A percentile compares a stretch with the other conserved stretches of the same genome.
Conservation (phyloP, 2,329 filamentous ascomycete genomes). For the Aspergillus proliferans region DNA sequence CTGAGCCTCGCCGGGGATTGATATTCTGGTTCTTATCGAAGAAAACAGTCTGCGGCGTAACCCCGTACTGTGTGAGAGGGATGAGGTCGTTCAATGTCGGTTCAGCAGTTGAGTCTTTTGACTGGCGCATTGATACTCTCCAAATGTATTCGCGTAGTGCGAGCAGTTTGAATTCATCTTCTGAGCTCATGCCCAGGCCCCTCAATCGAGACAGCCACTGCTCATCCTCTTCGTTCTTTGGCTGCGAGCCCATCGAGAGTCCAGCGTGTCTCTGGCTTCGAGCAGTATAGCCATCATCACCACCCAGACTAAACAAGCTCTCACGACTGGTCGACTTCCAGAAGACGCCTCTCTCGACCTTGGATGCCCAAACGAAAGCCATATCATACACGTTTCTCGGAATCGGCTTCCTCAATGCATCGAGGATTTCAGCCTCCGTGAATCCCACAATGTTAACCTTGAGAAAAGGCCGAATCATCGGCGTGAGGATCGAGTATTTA, state of each 20-base stretch:
- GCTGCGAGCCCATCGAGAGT: slow-evolving; percentile 52
- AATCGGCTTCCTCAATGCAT: slow-evolving; percentile 75
- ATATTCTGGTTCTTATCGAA: slow-evolving; percentile 70
- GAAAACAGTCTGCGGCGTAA: slow-evolving; percentile 82
- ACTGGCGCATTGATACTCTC: slow-evolving; percentile 68
- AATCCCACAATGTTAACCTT: slow-evolving; percentile 66
- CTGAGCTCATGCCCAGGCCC: slow-evolving; percentile 71
- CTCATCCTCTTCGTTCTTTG: slow-evolving; percentile 87
- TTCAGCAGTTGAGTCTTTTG: slow-evolving; percentile 42
- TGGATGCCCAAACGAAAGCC: slow-evolving; percentile 76
- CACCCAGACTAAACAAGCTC: slow-evolving; percentile 61
- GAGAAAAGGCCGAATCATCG: slow-evolving; percentile 73
- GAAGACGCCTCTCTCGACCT: slow-evolving; percentile 74
- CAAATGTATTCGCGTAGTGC: slow-evolving; percentile 86
- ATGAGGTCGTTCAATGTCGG: slow-evolving; percentile 64
- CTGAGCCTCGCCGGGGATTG: slow-evolving; percentile 27
- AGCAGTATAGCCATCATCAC: slow-evolving; percentile 50
- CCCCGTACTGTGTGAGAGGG: slow-evolving; percentile 64
- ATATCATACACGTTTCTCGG: slow-evolving; percentile 77
- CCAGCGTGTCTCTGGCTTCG: slow-evolving; percentile 45
- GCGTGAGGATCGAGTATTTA: slow-evolving; percentile 72
- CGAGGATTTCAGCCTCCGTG: slow-evolving; percentile 67
- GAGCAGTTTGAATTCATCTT: slow-evolving; percentile 86
- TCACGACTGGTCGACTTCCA: slow-evolving; percentile 74
- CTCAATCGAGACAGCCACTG: slow-evolving; percentile 81